Evolutionary conservation across 352 stramenopile species (phyloP).

Genomic region (Globisporangium paddicum): DNA sequence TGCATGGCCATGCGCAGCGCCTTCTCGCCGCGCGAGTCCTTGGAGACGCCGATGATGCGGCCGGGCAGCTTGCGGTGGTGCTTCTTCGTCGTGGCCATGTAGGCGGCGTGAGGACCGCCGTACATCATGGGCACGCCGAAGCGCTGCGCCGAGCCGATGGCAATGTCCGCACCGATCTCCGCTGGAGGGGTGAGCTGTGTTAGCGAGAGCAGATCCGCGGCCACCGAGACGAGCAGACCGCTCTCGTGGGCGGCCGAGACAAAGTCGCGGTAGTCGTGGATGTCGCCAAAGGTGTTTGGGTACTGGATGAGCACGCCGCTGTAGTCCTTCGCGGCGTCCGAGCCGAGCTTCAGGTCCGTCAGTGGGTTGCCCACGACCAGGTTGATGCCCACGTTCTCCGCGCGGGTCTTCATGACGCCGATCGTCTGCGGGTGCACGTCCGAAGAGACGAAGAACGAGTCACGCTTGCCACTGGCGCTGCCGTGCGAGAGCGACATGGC

Average conservation of each 20-base stretch:
- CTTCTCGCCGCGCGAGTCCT: constrained; percentile 94
- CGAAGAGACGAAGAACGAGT: constrained; percentile 96
- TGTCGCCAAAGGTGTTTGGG: constrained; percentile 96
- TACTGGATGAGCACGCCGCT: constrained; percentile 98
- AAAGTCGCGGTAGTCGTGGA: constrained; percentile 92
- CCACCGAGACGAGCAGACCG: constrained; percentile 93
- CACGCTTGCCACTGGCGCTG: constrained; percentile 91
- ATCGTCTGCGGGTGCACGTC: constrained; percentile 91
- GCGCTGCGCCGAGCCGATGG: constrained; percentile 96
- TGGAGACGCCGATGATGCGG: constrained; percentile 98
- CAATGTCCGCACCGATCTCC: constrained; percentile 97
- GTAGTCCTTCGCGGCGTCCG: constrained; percentile 81
- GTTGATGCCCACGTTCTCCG: constrained; percentile 89
- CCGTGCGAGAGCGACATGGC: constrained; percentile 97
- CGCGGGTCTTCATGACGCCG: constrained; percentile 92
- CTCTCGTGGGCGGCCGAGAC: constrained; percentile 79
- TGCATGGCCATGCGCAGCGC: constrained; percentile 99
- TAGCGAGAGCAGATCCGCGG: constrained; percentile 95
- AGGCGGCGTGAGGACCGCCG: constrained; percentile 97
- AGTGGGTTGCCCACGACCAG: constrained; percentile 89
- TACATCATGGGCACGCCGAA: constrained; percentile 99
- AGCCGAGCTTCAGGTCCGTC: constrained; percentile 69
- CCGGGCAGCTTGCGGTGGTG: constrained; percentile 97
- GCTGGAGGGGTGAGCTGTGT: constrained; percentile 93
- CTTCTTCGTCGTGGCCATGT: constrained; percentile 95